A percentile compares a stretch with the other conserved stretches of the same genome.
phyloP scores from a whole-genome alignment of 2,329 filamentous ascomycete genomes.

The Cylindrodendrum hubeiense region DNA sequence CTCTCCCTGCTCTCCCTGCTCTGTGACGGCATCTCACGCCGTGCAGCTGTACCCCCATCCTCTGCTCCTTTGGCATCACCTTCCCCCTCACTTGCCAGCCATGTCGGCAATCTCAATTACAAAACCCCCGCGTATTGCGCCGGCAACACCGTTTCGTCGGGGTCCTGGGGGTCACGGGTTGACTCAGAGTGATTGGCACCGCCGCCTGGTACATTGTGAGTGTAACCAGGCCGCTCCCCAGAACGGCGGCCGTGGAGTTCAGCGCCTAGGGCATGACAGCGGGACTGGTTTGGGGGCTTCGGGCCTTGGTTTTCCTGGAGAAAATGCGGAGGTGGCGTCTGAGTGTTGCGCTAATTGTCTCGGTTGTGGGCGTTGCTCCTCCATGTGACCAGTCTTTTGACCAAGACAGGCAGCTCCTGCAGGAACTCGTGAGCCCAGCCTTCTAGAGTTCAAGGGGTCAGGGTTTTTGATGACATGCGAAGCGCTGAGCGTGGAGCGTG shows the following conservation, averaged over 20 bases:
- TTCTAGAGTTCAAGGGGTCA: conserved; percentile 1
- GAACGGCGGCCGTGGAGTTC: not conserved
- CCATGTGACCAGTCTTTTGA: conserved; percentile 26
- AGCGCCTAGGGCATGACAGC: conserved; percentile 4
- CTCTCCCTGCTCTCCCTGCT: not conserved
- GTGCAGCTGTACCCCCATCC: conserved; percentile 17
- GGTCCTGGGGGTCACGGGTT: conserved; percentile 10
- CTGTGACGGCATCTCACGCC: conserved; percentile 21
- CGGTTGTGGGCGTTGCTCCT: conserved; percentile 19
- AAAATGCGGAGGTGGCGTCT: conserved; percentile 33
- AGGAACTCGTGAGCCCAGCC: conserved; percentile 30
- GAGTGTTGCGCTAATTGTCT: conserved; percentile 25
- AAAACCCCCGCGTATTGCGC: conserved; percentile 6
- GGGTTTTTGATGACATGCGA: conserved; percentile 1
- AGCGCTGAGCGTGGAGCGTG: not conserved
- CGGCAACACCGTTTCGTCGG: conserved; percentile 15
- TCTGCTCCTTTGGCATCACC: conserved; percentile 1
- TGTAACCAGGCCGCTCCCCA: conserved; percentile 5
- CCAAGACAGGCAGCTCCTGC: conserved; percentile 24
- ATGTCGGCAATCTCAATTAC: conserved; percentile 14
- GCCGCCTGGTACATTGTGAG: conserved; percentile 1
- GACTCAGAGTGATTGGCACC: conserved; percentile 15
- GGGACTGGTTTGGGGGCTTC: not conserved
- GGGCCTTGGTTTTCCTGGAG: conserved; percentile 5
- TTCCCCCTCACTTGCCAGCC: conserved; percentile 14